phyloP scores from a whole-genome alignment of 2,329 filamentous ascomycete genomes.

The Neospermospora avenae region DNA sequence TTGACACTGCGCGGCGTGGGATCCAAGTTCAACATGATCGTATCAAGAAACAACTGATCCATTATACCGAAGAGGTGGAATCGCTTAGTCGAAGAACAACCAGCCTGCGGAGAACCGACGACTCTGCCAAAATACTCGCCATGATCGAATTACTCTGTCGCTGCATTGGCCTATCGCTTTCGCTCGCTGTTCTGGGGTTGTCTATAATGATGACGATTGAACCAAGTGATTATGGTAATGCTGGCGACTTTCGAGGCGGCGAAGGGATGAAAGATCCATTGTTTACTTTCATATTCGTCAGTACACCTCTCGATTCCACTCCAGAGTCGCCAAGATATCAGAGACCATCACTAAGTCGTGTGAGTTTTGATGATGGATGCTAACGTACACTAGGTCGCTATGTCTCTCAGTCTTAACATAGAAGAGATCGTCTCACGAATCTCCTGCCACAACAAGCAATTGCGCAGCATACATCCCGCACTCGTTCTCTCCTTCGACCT shows the following conservation, averaged over 20 bases:
- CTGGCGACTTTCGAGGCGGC: background rate
- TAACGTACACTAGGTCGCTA: background rate
- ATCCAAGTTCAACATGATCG: background rate
- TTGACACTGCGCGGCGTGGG: background rate
- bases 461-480: conserved; percentile 1
- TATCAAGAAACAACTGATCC: background rate
- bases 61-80: background rate
- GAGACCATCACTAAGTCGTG: no score
- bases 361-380: background rate
- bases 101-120: background rate
- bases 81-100: background rate
- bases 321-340: no score
- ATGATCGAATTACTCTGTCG: conserved; percentile 3
- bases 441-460: background rate
- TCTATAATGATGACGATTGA: conserved; percentile 4
- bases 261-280: conserved; percentile 2
- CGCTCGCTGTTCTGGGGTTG: background rate
- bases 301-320: background rate
- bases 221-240: conserved; percentile 3
- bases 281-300: conserved; percentile 7
- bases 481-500: conserved; percentile 3
- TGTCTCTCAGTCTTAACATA: conserved; percentile 1
- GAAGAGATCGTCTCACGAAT: background rate
- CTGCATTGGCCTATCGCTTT: background rate
- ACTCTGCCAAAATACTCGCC: background rate